phyloP scores from a whole-genome alignment of 2,329 filamentous ascomycete species.

The Colletotrichum cuscutae region DNA sequence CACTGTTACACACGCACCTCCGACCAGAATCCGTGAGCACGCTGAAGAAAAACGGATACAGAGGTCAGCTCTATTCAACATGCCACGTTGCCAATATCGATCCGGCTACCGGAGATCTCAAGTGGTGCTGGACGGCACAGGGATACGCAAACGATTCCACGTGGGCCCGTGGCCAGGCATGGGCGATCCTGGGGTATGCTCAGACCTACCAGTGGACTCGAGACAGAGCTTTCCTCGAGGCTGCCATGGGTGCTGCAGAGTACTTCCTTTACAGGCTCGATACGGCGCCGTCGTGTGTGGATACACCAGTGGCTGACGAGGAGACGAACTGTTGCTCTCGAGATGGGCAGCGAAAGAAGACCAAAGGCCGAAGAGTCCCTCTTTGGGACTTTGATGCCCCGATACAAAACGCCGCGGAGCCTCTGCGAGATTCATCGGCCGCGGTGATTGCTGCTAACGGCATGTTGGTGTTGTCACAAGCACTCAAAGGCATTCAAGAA shows the following conservation, averaged over 20 bases:
- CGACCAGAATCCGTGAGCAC: conserved; percentile 46
- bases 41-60: conserved; percentile 33
- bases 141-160: conserved; percentile 57
- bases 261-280: conserved; percentile 59
- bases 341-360: conserved; percentile 40
- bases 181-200: conserved; percentile 62
- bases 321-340: conserved; percentile 48
- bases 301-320: conserved; percentile 37
- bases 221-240: conserved; percentile 53
- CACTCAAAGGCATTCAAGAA: conserved; percentile 33
- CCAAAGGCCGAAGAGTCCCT: conserved; percentile 42
- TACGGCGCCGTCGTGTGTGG: conserved; percentile 43
- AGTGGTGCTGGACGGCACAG: conserved; percentile 58
- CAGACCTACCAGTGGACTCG: conserved; percentile 61
- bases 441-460: conserved; percentile 54
- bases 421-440: conserved; percentile 49
- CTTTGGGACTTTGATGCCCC: conserved; percentile 62
- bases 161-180: conserved; percentile 63
- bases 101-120: conserved; percentile 52
- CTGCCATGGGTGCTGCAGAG: conserved; percentile 56
- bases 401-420: conserved; percentile 40
- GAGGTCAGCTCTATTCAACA: conserved; percentile 42
- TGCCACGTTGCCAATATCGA: conserved; percentile 61
- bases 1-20: conserved; percentile 52
- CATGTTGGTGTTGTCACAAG: conserved; percentile 50